These are phyloP conservation scores for Coffea humblotiana DNA, from an alignment of 305 asterid species.

Conservation along the genomic window DNA sequence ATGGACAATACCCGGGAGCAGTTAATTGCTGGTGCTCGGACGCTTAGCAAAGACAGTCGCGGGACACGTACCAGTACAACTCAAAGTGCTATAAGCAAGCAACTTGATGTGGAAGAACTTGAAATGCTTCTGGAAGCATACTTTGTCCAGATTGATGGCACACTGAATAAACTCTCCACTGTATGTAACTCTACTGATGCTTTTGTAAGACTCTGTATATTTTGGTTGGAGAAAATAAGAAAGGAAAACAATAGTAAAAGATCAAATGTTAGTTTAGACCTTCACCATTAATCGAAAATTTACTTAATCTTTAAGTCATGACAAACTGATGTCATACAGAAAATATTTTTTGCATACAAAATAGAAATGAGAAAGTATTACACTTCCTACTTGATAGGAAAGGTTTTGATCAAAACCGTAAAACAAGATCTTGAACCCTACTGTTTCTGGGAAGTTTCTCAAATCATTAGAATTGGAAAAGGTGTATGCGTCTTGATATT, in stretches of 20 bases:
- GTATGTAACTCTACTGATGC: slow-evolving; percentile 37
- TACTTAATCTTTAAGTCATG: too few species aligned
- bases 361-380: too few species aligned
- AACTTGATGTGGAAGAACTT: slow-evolving; percentile 94
- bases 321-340: too few species aligned
- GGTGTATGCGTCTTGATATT: too few species aligned
- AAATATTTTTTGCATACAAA: too few species aligned
- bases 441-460: too few species aligned
- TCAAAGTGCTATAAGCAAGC: slow-evolving; percentile 68
- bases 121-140: slow-evolving; percentile 98
- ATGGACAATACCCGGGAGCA: slow-evolving; percentile 43
- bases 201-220: neutral
- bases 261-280: neutral
- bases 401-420: too few species aligned
- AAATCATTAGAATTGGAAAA: too few species aligned
- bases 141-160: slow-evolving; percentile 92
- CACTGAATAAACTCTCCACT: slow-evolving; percentile 85
- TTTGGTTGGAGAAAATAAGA: neutral
- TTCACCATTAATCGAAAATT: too few species aligned
- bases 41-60: slow-evolving; percentile 70
- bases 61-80: slow-evolving; percentile 63
- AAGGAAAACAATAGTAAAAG: too few species aligned
- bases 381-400: too few species aligned
- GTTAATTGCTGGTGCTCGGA: slow-evolving; percentile 46
- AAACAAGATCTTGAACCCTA: too few species aligned